Conservation (phyloP, 345 rosid species). For the Moricandia arvensis region DNA sequence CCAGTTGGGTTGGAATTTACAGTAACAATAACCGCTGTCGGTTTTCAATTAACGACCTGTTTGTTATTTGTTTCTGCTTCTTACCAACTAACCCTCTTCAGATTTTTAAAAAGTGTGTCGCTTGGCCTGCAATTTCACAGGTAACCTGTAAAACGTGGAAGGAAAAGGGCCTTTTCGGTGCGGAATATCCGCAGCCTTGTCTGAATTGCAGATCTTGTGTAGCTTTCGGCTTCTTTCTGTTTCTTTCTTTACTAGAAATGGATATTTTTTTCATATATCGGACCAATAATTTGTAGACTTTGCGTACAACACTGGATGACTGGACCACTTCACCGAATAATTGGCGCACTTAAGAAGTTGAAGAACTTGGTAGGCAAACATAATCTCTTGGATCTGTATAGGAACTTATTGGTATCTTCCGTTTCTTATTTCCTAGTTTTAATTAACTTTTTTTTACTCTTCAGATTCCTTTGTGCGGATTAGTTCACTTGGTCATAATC, state of each 20-base stretch:
- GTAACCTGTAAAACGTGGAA: slow-evolving; percentile 49
- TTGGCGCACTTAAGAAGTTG: slow-evolving; percentile 59
- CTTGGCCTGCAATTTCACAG: slow-evolving; percentile 53
- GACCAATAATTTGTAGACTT: slow-evolving; percentile 53
- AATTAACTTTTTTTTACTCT: background rate
- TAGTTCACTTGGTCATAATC: slow-evolving; percentile 61
- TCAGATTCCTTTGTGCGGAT: slow-evolving; percentile 75
- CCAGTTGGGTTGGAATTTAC: slow-evolving; percentile 64
- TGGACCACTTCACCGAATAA: slow-evolving; percentile 62
- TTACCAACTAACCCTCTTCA: background rate
- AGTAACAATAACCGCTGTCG: slow-evolving; percentile 49
- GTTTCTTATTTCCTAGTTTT: slow-evolving; percentile 1
- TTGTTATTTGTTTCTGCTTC: background rate
- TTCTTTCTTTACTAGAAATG: background rate
- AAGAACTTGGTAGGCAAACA: slow-evolving; percentile 58
- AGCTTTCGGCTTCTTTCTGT: slow-evolving; percentile 35
- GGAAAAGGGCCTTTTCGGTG: slow-evolving; percentile 58
- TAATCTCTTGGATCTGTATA: slow-evolving; percentile 4
- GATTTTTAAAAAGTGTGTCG: background rate
- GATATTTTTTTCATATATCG: slow-evolving; percentile 4
- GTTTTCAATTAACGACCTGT: slow-evolving; percentile 44
- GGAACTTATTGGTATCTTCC: background rate
- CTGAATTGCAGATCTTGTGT: slow-evolving; percentile 69
- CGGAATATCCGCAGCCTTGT: slow-evolving; percentile 52
- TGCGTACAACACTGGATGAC: slow-evolving; percentile 56